Percentiles rank a stretch among this genome's conserved stretches.
phyloP scores from a whole-genome alignment of 2,329 filamentous ascomycete genomes.

The Phialemonium atrogriseum region DNA sequence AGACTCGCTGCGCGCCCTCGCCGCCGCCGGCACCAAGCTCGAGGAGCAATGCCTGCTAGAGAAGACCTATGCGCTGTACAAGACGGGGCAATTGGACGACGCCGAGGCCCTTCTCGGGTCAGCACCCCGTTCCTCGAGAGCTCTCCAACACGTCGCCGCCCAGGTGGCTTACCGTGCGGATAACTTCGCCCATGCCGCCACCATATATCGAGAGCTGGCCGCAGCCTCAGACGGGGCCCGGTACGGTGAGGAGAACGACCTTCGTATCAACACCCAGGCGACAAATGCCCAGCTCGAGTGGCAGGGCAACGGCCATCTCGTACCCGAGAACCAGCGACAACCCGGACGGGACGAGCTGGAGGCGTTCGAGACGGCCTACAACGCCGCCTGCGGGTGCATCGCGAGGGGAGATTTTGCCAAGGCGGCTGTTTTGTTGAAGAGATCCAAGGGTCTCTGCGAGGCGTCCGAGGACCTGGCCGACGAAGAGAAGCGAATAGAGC shows the following conservation, averaged over 20 bases:
- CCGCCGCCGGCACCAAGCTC: conserved; percentile 52
- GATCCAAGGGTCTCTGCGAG: conserved; percentile 63
- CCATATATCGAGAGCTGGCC: conserved; percentile 53
- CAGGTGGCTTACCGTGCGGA: conserved; percentile 68
- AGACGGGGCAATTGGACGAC: conserved; percentile 59
- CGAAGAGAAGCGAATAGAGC: conserved; percentile 66
- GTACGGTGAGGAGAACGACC: conserved; percentile 60
- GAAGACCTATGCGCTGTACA: conserved; percentile 78
- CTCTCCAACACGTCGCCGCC: conserved; percentile 47
- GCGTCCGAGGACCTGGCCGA: conserved; percentile 64
- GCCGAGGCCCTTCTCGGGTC: conserved; percentile 41
- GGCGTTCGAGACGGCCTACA: conserved; percentile 75
- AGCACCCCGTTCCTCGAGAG: conserved; percentile 16
- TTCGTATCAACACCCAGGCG: conserved; percentile 69
- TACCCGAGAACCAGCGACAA: conserved; percentile 44
- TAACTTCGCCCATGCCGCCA: conserved; percentile 58
- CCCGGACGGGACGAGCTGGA: conserved; percentile 55
- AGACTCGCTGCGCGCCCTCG: conserved; percentile 63
- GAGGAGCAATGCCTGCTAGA: conserved; percentile 57
- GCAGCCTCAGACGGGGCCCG: conserved; percentile 31
- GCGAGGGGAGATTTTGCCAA: conserved; percentile 58
- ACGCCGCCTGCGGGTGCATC: conserved; percentile 66
- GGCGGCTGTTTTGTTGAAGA: conserved; percentile 59
- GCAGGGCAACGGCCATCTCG: conserved; percentile 46
- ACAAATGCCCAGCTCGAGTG: conserved; percentile 66